Evolutionary conservation across 768 basidiomycete genomes (phyloP).

Genomic region (Trametes sanguinea): DNA sequence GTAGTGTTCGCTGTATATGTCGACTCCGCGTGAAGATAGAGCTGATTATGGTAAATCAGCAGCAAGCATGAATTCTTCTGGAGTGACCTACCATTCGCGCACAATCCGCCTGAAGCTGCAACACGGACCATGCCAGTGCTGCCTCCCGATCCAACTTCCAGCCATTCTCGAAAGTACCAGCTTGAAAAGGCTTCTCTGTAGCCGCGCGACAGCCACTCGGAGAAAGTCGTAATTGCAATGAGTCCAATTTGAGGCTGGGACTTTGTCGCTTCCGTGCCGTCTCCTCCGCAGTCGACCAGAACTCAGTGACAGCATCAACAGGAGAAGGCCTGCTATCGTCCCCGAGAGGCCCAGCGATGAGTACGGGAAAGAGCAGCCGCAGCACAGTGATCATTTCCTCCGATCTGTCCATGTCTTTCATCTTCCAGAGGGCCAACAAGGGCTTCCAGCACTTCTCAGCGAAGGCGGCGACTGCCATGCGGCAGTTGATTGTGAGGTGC

Average conservation of each 20-base stretch:
- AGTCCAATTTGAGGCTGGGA: slow-evolving; percentile 64
- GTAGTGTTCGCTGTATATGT: slow-evolving; percentile 40
- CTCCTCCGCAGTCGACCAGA: slow-evolving; percentile 58
- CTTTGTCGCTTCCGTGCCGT: slow-evolving; percentile 70
- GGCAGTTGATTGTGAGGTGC: slow-evolving; percentile 78
- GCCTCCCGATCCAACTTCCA: slow-evolving; percentile 69
- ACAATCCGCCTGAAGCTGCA: slow-evolving; percentile 83
- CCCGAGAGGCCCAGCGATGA: slow-evolving; percentile 19
- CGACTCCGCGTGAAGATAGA: slow-evolving; percentile 66
- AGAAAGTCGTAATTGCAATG: slow-evolving; percentile 56
- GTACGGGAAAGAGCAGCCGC: slow-evolving; percentile 68
- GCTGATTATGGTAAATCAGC: slow-evolving; percentile 39
- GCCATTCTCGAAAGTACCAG: slow-evolving; percentile 70
- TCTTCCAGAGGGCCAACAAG: slow-evolving; percentile 73
- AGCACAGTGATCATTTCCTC: slow-evolving; percentile 79
- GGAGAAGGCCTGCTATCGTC: slow-evolving; percentile 16
- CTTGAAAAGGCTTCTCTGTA: slow-evolving; percentile 45
- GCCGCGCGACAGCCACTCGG: background rate
- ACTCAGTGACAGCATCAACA: slow-evolving; percentile 30
- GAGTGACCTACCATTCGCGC: slow-evolving; percentile 55
- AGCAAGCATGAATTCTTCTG: slow-evolving; percentile 4
- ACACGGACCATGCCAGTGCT: slow-evolving; percentile 75
- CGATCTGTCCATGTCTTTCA: slow-evolving; percentile 74
- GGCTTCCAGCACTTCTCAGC: slow-evolving; percentile 63
- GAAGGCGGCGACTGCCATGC: slow-evolving; percentile 56